Evolutionary conservation across 2,329 filamentous ascomycete genomes (phyloP).

Genomic region (Claviceps pazoutovae): DNA sequence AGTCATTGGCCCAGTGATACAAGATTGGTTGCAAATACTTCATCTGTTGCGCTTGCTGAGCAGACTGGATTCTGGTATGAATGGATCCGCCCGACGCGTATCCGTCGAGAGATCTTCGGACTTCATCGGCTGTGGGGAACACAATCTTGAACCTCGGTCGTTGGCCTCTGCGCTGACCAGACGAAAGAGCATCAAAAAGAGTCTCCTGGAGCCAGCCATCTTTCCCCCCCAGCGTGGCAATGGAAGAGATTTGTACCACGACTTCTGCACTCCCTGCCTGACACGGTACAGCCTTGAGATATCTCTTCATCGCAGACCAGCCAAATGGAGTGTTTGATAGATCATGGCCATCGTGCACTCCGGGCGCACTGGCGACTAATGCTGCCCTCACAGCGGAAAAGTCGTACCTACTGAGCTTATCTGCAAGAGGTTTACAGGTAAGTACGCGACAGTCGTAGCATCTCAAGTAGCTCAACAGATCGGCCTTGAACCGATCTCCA

Average conservation of each 20-base stretch:
- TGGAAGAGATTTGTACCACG: conserved; percentile 60
- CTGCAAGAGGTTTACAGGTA: conserved; percentile 39
- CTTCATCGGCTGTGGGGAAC: conserved; percentile 69
- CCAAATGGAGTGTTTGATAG: conserved; percentile 53
- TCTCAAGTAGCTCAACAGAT: conserved; percentile 58
- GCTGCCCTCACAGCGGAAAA: conserved; percentile 56
- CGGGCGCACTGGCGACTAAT: conserved; percentile 67
- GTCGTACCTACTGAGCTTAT: conserved; percentile 48
- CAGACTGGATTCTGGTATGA: conserved; percentile 61
- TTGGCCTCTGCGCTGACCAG: conserved; percentile 16
- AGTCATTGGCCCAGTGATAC: conserved; percentile 62
- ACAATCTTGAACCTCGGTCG: conserved; percentile 52
- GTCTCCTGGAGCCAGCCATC: conserved; percentile 59
- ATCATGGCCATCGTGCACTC: conserved; percentile 40
- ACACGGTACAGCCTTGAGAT: conserved; percentile 40
- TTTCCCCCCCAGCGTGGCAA: conserved; percentile 60
- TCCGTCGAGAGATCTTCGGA: conserved; percentile 62
- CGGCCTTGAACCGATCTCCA: conserved; percentile 59
- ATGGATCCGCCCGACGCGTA: conserved; percentile 68
- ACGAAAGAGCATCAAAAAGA: conserved; percentile 38
- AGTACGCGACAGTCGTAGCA: conserved; percentile 49
- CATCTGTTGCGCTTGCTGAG: conserved; percentile 60
- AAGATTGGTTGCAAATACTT: conserved; percentile 56
- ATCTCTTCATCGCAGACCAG: conserved; percentile 53
- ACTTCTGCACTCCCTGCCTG: conserved; percentile 30